phyloP scores from a whole-genome alignment of 495 filamentous ascomycete species.

The Aspergillus diversus region DNA sequence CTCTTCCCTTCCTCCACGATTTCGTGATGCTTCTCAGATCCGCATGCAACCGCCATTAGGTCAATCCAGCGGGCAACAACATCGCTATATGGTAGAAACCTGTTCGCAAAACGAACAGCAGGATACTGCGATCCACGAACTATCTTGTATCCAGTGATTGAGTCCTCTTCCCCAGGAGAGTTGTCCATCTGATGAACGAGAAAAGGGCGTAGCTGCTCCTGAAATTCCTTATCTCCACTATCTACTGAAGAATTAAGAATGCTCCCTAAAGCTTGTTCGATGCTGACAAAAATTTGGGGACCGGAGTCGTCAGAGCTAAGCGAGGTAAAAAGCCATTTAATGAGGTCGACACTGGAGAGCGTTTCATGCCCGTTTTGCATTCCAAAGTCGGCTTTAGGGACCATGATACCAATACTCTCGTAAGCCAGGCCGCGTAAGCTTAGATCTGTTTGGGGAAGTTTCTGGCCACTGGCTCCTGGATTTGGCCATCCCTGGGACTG shows the following conservation, averaged over 20 bases:
- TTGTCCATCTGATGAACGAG: conserved; percentile 69
- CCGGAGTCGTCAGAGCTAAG: conserved; percentile 79
- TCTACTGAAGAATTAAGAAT: conserved; percentile 64
- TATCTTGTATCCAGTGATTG: conserved; percentile 42
- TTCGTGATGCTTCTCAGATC: conserved; percentile 68
- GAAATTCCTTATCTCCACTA: conserved; percentile 46
- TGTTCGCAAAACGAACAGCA: conserved; percentile 86
- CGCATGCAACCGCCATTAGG: conserved; percentile 72
- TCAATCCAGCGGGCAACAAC: conserved; percentile 85
- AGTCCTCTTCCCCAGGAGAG: conserved; percentile 50
- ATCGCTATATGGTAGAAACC: conserved; percentile 81
- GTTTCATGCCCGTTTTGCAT: conserved; percentile 30
- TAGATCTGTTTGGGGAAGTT: conserved; percentile 59
- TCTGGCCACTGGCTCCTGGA: conserved; percentile 49
- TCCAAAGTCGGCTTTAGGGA: conserved; percentile 51
- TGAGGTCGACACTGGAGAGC: conserved; percentile 61
- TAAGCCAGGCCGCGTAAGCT: conserved; percentile 75
- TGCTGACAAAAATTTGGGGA: conserved; percentile 76
- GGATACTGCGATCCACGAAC: conserved; percentile 75
- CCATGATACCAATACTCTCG: conserved; percentile 82
- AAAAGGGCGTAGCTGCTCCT: conserved; percentile 57
- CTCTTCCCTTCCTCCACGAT: conserved; percentile 88
- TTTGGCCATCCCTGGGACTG: conserved; percentile 83
- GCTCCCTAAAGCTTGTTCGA: conserved; percentile 85
- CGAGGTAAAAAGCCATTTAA: conserved; percentile 79